Percentiles rank a stretch among this genome's conserved stretches.
Conservation (phyloP, 441 rosid genomes). For the Gossypium trilobum region DNA sequence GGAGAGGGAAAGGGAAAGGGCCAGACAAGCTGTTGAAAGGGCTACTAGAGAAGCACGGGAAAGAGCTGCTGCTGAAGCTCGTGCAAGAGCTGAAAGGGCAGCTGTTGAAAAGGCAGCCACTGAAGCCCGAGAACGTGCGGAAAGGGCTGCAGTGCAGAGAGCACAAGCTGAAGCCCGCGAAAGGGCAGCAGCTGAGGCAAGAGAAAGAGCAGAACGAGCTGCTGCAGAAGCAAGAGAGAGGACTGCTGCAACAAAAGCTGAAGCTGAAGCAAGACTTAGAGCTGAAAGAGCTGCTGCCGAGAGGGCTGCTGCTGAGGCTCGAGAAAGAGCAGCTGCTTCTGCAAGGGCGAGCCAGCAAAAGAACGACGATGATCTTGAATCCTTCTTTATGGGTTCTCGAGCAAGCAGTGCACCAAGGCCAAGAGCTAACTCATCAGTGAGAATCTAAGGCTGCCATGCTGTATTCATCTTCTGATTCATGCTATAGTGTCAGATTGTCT, state of each 20-base stretch:
- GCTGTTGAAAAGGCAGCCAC: constrained; percentile 61
- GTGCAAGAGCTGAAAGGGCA: constrained; percentile 67
- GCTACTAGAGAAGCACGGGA: constrained; percentile 96
- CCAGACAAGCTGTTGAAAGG: constrained; percentile 83
- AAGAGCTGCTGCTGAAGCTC: constrained; percentile 86
- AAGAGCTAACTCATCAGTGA: constrained; percentile 56
- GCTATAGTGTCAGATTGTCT: constrained; percentile 1
- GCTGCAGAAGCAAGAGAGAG: constrained; percentile 83
- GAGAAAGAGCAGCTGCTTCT: constrained; percentile 62
- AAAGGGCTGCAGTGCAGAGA: constrained; percentile 81
- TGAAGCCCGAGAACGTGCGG: constrained; percentile 81
- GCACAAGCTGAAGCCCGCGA: constrained; percentile 93
- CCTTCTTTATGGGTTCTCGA: constrained; percentile 60
- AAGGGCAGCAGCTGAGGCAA: constrained; percentile 56
- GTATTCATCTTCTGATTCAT: constrained; percentile 1
- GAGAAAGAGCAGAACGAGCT: constrained; percentile 66
- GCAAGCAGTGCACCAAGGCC: constrained; percentile 83
- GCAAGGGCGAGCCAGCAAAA: constrained; percentile 62
- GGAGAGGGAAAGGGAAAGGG: constrained; percentile 52
- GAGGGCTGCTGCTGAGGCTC: constrained; percentile 40
- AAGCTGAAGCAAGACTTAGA: constrained; percentile 46
- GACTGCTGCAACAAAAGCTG: constrained; percentile 35
- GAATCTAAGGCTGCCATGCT: constrained; percentile 23
- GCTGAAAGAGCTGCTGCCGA: constrained; percentile 41
- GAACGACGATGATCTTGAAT: constrained; percentile 65